phyloP scores from a whole-genome alignment of 169 alveolate species.

The Amoebophrya sp. region DNA sequence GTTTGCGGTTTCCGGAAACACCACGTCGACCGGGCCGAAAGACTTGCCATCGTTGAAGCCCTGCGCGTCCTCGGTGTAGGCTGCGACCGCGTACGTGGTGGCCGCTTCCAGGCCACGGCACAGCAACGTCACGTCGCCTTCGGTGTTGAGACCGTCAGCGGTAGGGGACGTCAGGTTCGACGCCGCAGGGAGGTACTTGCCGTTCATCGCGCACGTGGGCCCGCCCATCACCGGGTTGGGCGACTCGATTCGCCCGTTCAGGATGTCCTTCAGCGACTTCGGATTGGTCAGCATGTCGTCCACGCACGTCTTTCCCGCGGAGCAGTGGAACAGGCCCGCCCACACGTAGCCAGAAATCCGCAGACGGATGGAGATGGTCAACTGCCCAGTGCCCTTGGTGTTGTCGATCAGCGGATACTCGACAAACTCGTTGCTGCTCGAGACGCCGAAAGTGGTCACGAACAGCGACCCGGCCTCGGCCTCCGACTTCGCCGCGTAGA shows the following conservation, averaged over 20 bases:
- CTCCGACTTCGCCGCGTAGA: not conserved
- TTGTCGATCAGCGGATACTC: not conserved
- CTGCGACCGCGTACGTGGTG: not conserved
- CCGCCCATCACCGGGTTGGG: not conserved
- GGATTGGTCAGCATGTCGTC: not conserved
- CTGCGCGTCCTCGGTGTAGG: not conserved
- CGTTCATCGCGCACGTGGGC: not conserved
- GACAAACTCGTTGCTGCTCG: not conserved
- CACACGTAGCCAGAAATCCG: not conserved
- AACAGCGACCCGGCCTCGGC: not conserved
- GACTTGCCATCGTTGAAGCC: not conserved
- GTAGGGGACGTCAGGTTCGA: too few species aligned
- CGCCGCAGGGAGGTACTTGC: not conserved
- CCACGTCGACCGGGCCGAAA: not conserved
- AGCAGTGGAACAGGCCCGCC: not conserved
- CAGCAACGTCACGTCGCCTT: not conserved
- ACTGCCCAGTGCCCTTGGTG: not conserved
- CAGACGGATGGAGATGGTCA: not conserved
- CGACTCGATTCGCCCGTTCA: not conserved
- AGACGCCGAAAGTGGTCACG: not conserved
- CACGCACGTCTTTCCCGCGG: not conserved
- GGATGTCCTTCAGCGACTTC: not conserved
- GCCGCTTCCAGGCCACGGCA: not conserved
- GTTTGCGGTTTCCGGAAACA: not conserved
- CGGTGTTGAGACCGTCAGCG: too few species aligned